Base-by-base conservation (phyloP, 805 yeast genomes). In the Saccharomycodes ludwigii region DNA sequence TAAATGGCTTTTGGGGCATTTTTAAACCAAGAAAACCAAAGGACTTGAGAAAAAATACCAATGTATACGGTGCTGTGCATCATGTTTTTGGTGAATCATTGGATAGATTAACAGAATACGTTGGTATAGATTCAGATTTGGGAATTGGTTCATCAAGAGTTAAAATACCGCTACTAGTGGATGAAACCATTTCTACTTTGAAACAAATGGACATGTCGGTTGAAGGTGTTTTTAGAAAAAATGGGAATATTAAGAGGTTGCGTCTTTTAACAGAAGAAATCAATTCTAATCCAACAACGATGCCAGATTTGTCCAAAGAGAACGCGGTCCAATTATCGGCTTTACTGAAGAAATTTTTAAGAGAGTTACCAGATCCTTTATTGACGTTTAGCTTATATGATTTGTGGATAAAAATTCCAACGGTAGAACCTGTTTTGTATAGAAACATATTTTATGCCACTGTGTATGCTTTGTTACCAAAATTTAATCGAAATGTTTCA, bases 171-270 rank as follows among this genome's bases (percentile, higher is more conserved):
- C 66, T 82, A 29, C 62, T 91, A 23, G 66, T 91, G 26, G 97
- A 88, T 46, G 97, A 91, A 46, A 61, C 86, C 12, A 73, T 91
- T 21, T 69, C 73, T 19, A 81, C 94, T 0, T 69, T 91, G 62
- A 71, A 82, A 32, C 88, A 79, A 37, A 84, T 82, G 65, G 97
- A 91, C 56, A 73, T 88, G 78, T 82, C 96, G 3, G 85, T 76
- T 19, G 98, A 91, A 55, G 98, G 98, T 37, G 78, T 91, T 4
- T 91, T 91, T 67, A 72, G 99, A 46, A 79, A 86, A 49, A 91
- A 91, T 50, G 99, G 99, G 47, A 91, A 91, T 50, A 86, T 91
- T 48, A 74, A 85, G 44, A 68, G 81, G 27, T 61, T 88, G 31
- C 72, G 78, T 43, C 81, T 76, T 41, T 58, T 86, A 36, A 70